These are phyloP conservation scores for Yamadazyma ubonensis DNA, from an alignment of 805 yeast species.

Conservation along the genomic window DNA sequence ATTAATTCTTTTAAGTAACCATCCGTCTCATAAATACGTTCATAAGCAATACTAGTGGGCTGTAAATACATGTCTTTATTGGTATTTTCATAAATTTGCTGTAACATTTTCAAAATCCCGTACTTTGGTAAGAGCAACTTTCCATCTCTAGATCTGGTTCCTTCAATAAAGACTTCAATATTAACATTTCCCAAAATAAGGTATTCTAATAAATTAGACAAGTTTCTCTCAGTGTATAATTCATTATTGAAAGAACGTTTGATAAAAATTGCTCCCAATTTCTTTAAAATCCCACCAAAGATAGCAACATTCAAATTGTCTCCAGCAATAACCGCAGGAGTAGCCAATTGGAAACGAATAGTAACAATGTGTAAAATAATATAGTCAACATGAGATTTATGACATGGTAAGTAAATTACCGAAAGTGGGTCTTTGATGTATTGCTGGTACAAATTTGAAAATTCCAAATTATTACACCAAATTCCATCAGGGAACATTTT, in stretches of 20 bases:
- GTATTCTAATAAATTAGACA: conserved; percentile 48
- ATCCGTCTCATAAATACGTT: conserved; percentile 55
- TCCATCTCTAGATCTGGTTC: conserved; percentile 68
- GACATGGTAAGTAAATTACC: conserved; percentile 55
- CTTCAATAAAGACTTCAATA: conserved; percentile 63
- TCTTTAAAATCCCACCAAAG: conserved; percentile 49
- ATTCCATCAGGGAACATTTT: conserved; percentile 45
- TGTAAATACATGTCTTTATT: conserved; percentile 40
- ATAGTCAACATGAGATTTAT: conserved; percentile 62
- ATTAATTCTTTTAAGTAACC: conserved; percentile 55
- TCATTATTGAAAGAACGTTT: conserved; percentile 48
- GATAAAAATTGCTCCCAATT: conserved; percentile 57
- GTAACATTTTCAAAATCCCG: conserved; percentile 55
- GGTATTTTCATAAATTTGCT: conserved; percentile 47
- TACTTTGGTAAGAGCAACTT: conserved; percentile 60
- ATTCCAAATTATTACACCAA: conserved; percentile 35
- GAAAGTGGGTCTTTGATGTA: conserved; percentile 43
- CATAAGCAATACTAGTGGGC: conserved; percentile 60
- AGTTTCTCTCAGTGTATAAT: conserved; percentile 46
- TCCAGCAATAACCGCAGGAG: conserved; percentile 64
- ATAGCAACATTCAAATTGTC: conserved; percentile 61
- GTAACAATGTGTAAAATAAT: conserved; percentile 55
- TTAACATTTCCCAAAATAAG: conserved; percentile 47
- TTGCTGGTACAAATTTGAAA: conserved; percentile 27
- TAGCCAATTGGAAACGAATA: conserved; percentile 51